Base-by-base conservation (phyloP, 2,329 filamentous ascomycete species). In the Tothia fuscella region DNA sequence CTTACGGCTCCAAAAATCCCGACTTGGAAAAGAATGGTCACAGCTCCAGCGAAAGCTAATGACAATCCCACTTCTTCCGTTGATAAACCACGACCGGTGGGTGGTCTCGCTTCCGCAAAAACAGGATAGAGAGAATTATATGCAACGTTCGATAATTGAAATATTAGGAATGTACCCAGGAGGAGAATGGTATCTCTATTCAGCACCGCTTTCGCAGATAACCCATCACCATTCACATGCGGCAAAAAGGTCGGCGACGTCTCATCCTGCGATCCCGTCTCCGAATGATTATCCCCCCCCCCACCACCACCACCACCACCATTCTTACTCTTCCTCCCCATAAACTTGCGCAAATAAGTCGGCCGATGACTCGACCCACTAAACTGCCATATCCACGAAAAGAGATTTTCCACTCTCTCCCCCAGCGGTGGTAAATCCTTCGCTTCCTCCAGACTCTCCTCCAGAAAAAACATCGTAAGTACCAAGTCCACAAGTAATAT, bases 111-210 rank as follows among this genome's bases (percentile, higher is more conserved):
- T 42, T 88, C 79, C 1, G 81, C 84, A 52, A 96, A 98, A 41
- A 96, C 89, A 1, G 91, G 91, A 53, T 93, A 98, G 0, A 98
- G 68, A 14, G 85, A 89, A 61, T 94, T 95, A 71, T 88, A 98
- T 3, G 86, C 87, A 49, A 95, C 86, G 59, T 96, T 96, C 46
- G 83, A 80, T 4, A 98, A 71, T 54, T 95, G 88, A 56, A 96
- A 98, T 38, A 96, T 80, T 32, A 95, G 74, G 55, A 94, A 96
- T 0, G 88, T 93, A 40, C 76, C 58, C 5, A 98, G 72, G 0
- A 98, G 72, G 3, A 93, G 66, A 10, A 95, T 58, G 0, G 87
- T 94, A 45, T 91, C 87, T 44, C 78, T 72, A 53, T 84, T 93
- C 38, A 89, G 70, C 2, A 94, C 62, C 38, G 76, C 67, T 28